These are phyloP conservation scores for Flammula alnicola DNA, from an alignment of 1,284 basidiomycete genomes.

Conservation along the genomic window DNA sequence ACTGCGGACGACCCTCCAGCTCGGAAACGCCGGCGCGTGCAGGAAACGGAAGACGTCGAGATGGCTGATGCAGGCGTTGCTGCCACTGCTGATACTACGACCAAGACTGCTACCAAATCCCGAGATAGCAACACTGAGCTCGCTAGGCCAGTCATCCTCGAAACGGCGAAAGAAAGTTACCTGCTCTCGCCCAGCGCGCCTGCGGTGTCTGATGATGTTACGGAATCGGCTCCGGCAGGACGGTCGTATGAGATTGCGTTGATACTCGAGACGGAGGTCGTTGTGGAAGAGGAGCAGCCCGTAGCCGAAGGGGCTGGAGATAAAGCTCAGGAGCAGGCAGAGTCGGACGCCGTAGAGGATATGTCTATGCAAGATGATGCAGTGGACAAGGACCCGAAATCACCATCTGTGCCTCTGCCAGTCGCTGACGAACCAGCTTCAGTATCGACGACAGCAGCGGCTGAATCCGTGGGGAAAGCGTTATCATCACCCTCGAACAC, in stretches of 20 bases:
- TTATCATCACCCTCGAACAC: neutral
- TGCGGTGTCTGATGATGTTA: slow-evolving; percentile 14
- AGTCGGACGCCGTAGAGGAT: slow-evolving; percentile 4
- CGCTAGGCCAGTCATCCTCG: slow-evolving; percentile 38
- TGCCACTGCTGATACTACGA: slow-evolving; percentile 7
- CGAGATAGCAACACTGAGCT: slow-evolving; percentile 10
- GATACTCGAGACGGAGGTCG: slow-evolving; percentile 37
- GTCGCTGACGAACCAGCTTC: neutral
- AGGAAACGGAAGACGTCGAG: slow-evolving; percentile 25
- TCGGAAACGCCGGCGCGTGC: slow-evolving; percentile 36
- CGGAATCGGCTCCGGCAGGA: slow-evolving; percentile 1
- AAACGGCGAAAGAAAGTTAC: slow-evolving; percentile 42
- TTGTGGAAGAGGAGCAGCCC: slow-evolving; percentile 28
- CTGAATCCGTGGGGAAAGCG: neutral
- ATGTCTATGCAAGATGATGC: too few relatives aligned
- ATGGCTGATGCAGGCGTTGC: slow-evolving; percentile 20
- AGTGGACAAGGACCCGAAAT: too few relatives aligned
- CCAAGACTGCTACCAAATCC: neutral
- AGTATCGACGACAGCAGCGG: neutral
- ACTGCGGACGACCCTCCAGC: slow-evolving; percentile 24
- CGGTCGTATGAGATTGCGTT: slow-evolving; percentile 41
- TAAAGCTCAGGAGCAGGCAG: slow-evolving; percentile 9
- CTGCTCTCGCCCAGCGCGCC: slow-evolving; percentile 36
- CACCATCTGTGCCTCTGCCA: neutral
- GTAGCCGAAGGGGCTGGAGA: slow-evolving; percentile 13